Base-by-base conservation (phyloP, 148 eudicot species). In the Chenopodium album region DNA sequence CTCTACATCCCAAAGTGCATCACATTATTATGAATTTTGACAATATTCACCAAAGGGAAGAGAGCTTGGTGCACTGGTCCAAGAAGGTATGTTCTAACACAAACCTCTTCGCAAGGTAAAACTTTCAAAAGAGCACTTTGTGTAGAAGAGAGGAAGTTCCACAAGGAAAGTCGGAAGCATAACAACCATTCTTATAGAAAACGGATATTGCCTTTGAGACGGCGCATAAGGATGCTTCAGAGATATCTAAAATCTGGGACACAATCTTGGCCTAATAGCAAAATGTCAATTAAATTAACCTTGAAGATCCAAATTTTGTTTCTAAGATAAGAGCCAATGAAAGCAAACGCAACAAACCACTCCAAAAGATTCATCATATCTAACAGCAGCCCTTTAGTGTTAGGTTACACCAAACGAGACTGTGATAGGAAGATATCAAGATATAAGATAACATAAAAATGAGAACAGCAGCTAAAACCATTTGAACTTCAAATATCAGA, bases 41-140 rank as follows among this genome's bases (percentile, higher is more conserved):
- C 47, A 19, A 32, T 65, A 19, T 46, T 47, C 52, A 41, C 65
- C 52, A 56, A 26, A 28, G 52, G 76, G 73, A 10, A 47, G 63
- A 63, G 73, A 78, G 32, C 68, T 66, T 50, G 78, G 37, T 34
- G 54, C 56, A 46, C 26, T 78, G 34, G n/a, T 73, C 59, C 71
- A 64, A 50, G 17, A 73, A 66, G 11, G 56, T 28, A 73, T 44
- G 37, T 67, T 4, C 66, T 60, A 48, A 74, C 12, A 52, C 50
- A 50, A 52, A 63, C 29, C 52, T 69, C n/a, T 60, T 34, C 41
- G 41, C 41, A 41, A 52, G 50, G 66, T 60, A 28, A 59, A 19
- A 44, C 32, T 77, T 71, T 29, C 67, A 83, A n/a, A 29, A 59
- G 54, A 28, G 46, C 28, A 44, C 31, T 23, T 54, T 64, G 7